Percentiles rank a stretch among this genome's conserved stretches.
Conservation (phyloP, 441 rosid species). For the Syzygium syzygioides region DNA sequence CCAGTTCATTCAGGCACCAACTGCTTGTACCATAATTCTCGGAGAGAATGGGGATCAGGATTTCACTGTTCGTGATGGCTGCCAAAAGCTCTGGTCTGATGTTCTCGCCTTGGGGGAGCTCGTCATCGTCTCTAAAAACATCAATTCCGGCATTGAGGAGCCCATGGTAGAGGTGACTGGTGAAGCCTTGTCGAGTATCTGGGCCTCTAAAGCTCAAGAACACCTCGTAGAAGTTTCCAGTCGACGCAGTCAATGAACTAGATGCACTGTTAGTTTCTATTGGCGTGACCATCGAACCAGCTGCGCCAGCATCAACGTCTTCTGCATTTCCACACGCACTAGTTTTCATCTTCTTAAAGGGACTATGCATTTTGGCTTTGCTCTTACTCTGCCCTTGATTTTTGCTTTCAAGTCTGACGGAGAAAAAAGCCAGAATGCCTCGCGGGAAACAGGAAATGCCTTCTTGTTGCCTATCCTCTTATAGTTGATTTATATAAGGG, state of each 20-base stretch:
- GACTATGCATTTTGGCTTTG: too few species aligned
- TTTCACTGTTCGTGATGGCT: accelerated
- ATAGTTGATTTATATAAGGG: not conserved
- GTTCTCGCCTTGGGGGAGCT: accelerated
- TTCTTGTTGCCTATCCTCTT: not conserved
- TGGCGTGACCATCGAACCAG: accelerated
- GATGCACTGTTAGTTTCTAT: not conserved
- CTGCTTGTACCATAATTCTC: not conserved
- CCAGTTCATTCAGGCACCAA: not conserved
- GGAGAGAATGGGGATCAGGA: accelerated
- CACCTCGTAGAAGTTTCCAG: not conserved
- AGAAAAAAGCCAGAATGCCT: not conserved
- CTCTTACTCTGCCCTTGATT: too few species aligned
- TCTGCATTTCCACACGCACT: too few species aligned
- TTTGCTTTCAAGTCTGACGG: not conserved
- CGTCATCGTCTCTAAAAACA: not conserved
- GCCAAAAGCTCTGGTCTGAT: not conserved
- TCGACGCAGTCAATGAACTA: not conserved
- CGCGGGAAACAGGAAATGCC: not conserved
- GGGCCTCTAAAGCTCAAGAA: not conserved
- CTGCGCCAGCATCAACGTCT: not conserved
- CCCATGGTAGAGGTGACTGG: not conserved
- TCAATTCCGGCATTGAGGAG: accelerated
- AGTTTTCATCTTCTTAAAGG: not conserved
- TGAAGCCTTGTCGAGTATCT: not conserved